Conservation (phyloP, 208 protist species). For the Trypanosoma rangeli region DNA sequence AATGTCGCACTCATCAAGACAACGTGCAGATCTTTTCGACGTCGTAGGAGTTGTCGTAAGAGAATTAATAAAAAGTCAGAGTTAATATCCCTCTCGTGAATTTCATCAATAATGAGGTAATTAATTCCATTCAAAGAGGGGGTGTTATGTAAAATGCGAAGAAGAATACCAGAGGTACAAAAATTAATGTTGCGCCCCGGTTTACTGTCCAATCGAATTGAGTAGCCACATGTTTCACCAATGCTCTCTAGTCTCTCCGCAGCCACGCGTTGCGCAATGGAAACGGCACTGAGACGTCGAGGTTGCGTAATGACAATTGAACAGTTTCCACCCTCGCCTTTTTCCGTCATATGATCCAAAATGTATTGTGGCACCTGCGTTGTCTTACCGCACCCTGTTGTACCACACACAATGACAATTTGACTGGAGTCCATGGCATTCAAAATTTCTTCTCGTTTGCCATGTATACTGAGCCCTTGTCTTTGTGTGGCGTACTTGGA, state of each 20-base stretch:
- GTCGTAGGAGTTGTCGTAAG: constrained; percentile 84
- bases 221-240: constrained; percentile 97
- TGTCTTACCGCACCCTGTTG: constrained; percentile 97
- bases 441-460: constrained; percentile 71
- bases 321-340: constrained; percentile 57
- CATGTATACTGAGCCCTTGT: constrained; percentile 66
- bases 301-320: constrained; percentile 96
- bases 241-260: constrained; percentile 95
- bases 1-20: constrained; percentile 97
- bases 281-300: constrained; percentile 97
- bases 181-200: constrained; percentile 96
- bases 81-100: constrained; percentile 99
- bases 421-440: constrained; percentile 60
- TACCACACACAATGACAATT: constrained; percentile 94
- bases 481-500: constrained; percentile 65
- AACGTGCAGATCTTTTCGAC: constrained; percentile 94
- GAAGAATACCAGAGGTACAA: constrained; percentile 98
- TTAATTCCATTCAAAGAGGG: constrained; percentile 90
- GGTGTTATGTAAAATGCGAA: constrained; percentile 93
- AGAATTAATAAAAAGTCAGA: constrained; percentile 99
- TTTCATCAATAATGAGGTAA: constrained; percentile 99
- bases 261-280: constrained; percentile 97
- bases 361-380: constrained; percentile 97
- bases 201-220: constrained; percentile 97
- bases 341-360: constrained; percentile 77